Percentiles rank a stretch among this genome's conserved stretches.
These are phyloP conservation scores for Nemania sp. DNA, from an alignment of 2,329 filamentous ascomycete species.

Conservation along the genomic window DNA sequence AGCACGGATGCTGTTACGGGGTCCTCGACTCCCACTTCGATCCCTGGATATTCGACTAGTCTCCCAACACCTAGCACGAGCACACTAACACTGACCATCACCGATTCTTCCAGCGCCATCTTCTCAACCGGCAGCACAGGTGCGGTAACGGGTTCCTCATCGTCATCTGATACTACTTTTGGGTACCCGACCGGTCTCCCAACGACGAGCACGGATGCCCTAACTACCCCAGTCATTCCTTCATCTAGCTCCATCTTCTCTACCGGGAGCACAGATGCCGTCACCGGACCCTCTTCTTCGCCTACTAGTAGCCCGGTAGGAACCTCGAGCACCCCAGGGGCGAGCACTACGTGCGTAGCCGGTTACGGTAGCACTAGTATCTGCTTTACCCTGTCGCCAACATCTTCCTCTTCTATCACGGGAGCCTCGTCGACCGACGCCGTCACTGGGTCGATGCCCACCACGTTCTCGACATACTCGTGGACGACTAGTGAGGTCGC, in stretches of 20 bases:
- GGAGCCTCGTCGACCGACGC: slow-evolving; percentile 18
- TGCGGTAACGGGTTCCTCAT: slow-evolving; percentile 23
- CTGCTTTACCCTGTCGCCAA: slow-evolving; percentile 14
- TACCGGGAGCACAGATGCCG: slow-evolving; percentile 15
- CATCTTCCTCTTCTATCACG: slow-evolving; percentile 1
- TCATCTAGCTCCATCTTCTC: slow-evolving; percentile 1
- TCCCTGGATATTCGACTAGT: slow-evolving; percentile 13
- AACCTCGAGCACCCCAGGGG: not conserved
- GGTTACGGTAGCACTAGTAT: slow-evolving; percentile 20
- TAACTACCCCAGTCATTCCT: slow-evolving; percentile 14
- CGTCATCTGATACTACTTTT: slow-evolving; percentile 3
- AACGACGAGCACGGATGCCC: slow-evolving; percentile 15
- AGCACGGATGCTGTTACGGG: slow-evolving; percentile 23
- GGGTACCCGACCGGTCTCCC: slow-evolving; percentile 14
- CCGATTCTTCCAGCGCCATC: slow-evolving; percentile 13
- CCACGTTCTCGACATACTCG: slow-evolving; percentile 19
- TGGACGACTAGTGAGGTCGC: not conserved
- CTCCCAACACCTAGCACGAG: slow-evolving; percentile 14
- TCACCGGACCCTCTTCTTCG: slow-evolving; percentile 17
- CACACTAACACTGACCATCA: slow-evolving; percentile 6
- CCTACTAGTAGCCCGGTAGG: slow-evolving; percentile 1
- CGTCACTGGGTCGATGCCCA: slow-evolving; percentile 16
- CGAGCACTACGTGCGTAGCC: slow-evolving; percentile 20
- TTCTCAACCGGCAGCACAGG: slow-evolving; percentile 23
- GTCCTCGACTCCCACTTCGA: not conserved